Evolutionary conservation across 345 rosid genomes (phyloP).

Genomic region (Hibiscus mutabilis): DNA sequence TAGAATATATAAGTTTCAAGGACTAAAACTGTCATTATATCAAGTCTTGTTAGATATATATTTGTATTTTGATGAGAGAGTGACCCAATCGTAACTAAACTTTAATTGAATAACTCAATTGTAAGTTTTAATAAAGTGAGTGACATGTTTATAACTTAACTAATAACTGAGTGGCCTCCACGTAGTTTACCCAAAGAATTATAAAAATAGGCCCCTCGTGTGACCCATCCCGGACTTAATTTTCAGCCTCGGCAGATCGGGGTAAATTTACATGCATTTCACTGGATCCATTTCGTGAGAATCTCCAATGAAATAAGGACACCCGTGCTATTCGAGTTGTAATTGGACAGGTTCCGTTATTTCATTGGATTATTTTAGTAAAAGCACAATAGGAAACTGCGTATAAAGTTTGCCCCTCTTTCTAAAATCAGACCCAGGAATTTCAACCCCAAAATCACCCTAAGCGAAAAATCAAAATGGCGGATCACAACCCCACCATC

Average conservation of each 20-base stretch:
- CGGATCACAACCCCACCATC: conserved; percentile 50
- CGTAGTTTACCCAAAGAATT: too few relatives aligned
- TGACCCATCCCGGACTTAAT: not conserved
- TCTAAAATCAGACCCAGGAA: not conserved
- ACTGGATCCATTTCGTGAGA: not conserved
- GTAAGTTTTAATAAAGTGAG: too few relatives aligned
- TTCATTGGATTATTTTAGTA: not conserved
- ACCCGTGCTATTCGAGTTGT: not conserved
- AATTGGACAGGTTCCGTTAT: not conserved
- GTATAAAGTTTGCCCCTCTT: not conserved
- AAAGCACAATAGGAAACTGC: not conserved
- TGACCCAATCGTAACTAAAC: too few relatives aligned
- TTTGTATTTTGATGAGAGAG: too few relatives aligned
- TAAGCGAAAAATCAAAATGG: conserved; percentile 21
- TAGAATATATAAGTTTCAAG: too few relatives aligned
- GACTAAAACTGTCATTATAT: too few relatives aligned
- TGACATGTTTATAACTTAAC: too few relatives aligned
- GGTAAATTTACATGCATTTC: not conserved
- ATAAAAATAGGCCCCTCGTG: not conserved
- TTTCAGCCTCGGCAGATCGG: not conserved
- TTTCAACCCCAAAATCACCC: not conserved
- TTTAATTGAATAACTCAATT: too few relatives aligned
- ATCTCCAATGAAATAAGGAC: not conserved
- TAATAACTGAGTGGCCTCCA: too few relatives aligned
- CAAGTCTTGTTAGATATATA: too few relatives aligned